Evolutionary conservation across 2,329 filamentous ascomycete genomes (phyloP), one percentile per base, ranked within the genome.

Genomic region (Sphaerulina musiva): DNA sequence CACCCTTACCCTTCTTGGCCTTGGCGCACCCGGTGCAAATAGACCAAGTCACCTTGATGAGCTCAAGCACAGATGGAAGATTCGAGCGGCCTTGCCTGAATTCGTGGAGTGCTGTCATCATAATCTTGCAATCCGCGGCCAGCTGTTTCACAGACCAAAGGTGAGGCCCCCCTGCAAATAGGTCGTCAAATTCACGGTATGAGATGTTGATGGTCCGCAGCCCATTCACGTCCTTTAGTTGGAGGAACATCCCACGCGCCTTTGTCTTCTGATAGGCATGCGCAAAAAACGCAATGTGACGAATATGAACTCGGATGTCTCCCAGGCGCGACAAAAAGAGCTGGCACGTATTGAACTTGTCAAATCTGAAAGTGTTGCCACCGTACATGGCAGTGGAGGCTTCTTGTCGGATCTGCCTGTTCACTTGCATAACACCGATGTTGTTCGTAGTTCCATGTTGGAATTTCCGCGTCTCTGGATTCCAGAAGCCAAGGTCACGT

Each of bases 341-440:
- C 11, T 38, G 43, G 4, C 50, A 46, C 9, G 29, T 20, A 2
- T 6, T 34, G 4, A 54, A 43, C 11, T 36, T 26, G 45, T 38
- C 6, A 14, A 55, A 45, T 2, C 29, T 9, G 42, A 58, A 55
- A 4, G 6, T 10, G 12, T 54, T 52, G 17, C 17, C 38, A 17
- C 53, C 41, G 17, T 58, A 58, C 2, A 49, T 11, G 7, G 51
- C 39, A 8, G 48, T 38, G 26, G 34, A 40, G 14, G 45, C 44
- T 43, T 58, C 55, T 7, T 38, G 12, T 1, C 7, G n/a, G 9
- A 58, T 53, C 46, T 55, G 55, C 41, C 51, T 40, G 51, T 40
- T 48, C 31, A 31, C 41, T 23, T 10, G 5, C 6, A 58, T 9
- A 2, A 57, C 36, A 1, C 26, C 36, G 41, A 53, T 39, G 3